Conservation (phyloP, 768 basidiomycete genomes). For the Cytidiella melzeri region DNA sequence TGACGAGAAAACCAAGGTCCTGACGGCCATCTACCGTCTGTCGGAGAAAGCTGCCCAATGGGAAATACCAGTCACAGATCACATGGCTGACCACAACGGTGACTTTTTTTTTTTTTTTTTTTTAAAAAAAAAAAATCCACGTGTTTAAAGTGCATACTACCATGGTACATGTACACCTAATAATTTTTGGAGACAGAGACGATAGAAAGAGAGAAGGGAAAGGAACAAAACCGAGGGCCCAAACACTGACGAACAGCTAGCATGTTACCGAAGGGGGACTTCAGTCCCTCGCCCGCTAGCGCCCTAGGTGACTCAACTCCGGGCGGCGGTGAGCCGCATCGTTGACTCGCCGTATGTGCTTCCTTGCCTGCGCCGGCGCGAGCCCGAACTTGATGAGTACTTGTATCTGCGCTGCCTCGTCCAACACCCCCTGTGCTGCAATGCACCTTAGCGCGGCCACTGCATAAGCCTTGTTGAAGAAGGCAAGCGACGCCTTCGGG, state of each 20-base stretch:
- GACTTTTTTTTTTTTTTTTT: conserved; percentile 11
- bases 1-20: too few relatives aligned
- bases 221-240: too few relatives aligned
- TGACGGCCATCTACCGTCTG: too few relatives aligned
- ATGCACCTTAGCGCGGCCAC: neutral
- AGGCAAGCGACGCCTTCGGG: neutral
- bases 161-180: too few relatives aligned
- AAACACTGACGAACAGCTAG: neutral
- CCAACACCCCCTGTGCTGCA: neutral
- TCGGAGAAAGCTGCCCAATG: too few relatives aligned
- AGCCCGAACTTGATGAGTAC: neutral
- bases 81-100: too few relatives aligned
- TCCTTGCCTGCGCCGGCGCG: neutral
- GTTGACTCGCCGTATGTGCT: neutral
- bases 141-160: conserved; percentile 6
- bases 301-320: neutral
- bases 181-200: conserved; percentile 1
- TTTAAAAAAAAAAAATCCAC: conserved; percentile 4
- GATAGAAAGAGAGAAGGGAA: neutral
- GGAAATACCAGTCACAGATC: too few relatives aligned
- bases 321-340: neutral
- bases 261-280: neutral
- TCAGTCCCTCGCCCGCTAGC: neutral
- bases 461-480: neutral
- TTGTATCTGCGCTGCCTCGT: neutral